Evolutionary conservation across 2,329 filamentous ascomycete genomes (phyloP).

Genomic region (Fusarium odoratissimum): DNA sequence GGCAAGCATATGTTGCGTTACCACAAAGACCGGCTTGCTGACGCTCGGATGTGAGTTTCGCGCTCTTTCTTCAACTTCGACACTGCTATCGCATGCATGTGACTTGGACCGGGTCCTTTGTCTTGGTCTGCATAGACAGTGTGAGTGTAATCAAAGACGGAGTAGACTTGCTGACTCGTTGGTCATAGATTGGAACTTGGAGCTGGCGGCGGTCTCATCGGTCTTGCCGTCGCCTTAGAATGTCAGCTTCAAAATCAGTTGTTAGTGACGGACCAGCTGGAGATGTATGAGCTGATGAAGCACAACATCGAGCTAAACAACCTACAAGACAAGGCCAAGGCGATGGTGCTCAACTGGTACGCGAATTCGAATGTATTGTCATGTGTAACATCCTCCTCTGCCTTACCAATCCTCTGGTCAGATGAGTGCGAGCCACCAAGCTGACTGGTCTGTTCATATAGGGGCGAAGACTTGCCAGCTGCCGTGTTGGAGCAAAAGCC

Average conservation of each 20-base stretch:
- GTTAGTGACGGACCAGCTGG: slow-evolving; percentile 85
- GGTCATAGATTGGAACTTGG: slow-evolving; percentile 83
- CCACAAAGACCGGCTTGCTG: slow-evolving; percentile 70
- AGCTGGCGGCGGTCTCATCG: slow-evolving; percentile 90
- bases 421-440: slow-evolving; percentile 12
- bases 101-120: slow-evolving; percentile 8
- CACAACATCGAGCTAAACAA: slow-evolving; percentile 87
- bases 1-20: slow-evolving; percentile 86
- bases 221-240: slow-evolving; percentile 69
- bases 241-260: slow-evolving; percentile 67
- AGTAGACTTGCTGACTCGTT: slow-evolving; percentile 38
- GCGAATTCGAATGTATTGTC: slow-evolving; percentile 44
- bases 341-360: slow-evolving; percentile 84
- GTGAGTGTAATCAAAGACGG: slow-evolving; percentile 6
- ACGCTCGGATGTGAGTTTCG: slow-evolving; percentile 74
- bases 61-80: slow-evolving; percentile 5
- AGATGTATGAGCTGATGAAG: slow-evolving; percentile 88
- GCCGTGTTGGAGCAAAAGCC: slow-evolving; percentile 69
- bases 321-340: slow-evolving; percentile 70
- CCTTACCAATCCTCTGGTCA: not conserved
- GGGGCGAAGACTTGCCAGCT: slow-evolving; percentile 70
- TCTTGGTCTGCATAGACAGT: slow-evolving; percentile 14
- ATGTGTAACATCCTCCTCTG: slow-evolving; percentile 40
- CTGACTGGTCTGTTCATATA: slow-evolving; percentile 48
- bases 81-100: slow-evolving; percentile 10